These are phyloP conservation scores for Peronospora farinosa DNA, from an alignment of 352 stramenopile species.

Conservation along the genomic window DNA sequence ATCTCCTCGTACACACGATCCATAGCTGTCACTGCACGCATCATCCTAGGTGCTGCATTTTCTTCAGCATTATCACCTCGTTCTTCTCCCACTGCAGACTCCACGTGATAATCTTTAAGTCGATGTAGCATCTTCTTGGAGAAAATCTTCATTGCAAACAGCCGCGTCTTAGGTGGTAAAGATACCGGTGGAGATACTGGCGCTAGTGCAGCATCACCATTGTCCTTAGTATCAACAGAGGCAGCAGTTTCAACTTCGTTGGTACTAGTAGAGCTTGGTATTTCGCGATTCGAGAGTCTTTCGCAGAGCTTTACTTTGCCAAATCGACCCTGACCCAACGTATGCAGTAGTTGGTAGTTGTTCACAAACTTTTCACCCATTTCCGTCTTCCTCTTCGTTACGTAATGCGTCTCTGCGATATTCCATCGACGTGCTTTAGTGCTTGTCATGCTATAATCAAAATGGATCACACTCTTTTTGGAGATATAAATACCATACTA, in stretches of 20 bases:
- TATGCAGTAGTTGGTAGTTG: conserved; percentile 71
- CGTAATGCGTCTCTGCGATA: conserved; percentile 57
- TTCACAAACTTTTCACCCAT: conserved; percentile 63
- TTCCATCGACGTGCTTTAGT: conserved; percentile 37
- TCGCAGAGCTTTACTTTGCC: conserved; percentile 84
- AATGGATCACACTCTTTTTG: background rate
- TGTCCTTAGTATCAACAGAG: background rate
- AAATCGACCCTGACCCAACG: conserved; percentile 70
- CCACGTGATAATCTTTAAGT: conserved; percentile 73
- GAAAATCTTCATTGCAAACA: conserved; percentile 83
- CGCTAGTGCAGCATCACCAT: conserved; percentile 3
- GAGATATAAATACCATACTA: background rate
- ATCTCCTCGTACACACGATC: conserved; percentile 83
- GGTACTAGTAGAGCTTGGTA: background rate
- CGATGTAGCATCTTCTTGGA: conserved; percentile 67
- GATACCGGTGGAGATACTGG: conserved; percentile 14
- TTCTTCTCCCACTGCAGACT: conserved; percentile 12
- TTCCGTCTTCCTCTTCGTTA: conserved; percentile 43
- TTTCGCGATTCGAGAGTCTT: conserved; percentile 29
- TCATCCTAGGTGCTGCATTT: conserved; percentile 20
- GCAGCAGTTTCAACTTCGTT: conserved; percentile 1
- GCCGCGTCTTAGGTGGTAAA: conserved; percentile 23
- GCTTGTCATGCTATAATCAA: conserved; percentile 13
- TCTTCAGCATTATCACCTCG: conserved; percentile 1
- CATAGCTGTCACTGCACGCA: conserved; percentile 73